Evolutionary conservation across 2,329 filamentous ascomycete genomes (phyloP).

Genomic region (Epichloe gansuensis): DNA sequence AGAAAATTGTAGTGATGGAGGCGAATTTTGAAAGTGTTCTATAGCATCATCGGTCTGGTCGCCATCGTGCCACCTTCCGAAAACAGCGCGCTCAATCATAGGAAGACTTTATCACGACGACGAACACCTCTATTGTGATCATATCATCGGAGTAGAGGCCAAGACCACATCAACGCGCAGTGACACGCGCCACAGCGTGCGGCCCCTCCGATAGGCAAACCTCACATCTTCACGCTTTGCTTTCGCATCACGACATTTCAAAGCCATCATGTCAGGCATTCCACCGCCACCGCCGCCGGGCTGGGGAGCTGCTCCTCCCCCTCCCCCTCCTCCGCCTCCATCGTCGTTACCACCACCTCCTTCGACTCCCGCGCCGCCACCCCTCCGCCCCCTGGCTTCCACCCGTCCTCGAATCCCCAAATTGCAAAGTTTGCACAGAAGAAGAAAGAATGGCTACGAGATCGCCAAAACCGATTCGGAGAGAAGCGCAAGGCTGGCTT

Average conservation of each 20-base stretch:
- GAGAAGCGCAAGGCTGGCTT: constrained; percentile 96
- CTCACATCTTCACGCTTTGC: constrained; percentile 14
- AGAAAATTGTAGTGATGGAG: constrained; percentile 25
- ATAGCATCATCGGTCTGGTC: constrained; percentile 18
- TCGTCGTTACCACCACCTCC: constrained; percentile 46
- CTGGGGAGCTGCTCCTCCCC: constrained; percentile 40
- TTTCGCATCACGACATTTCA: constrained; percentile 13
- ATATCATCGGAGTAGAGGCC: constrained; percentile 5
- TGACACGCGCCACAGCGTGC: constrained; percentile 25
- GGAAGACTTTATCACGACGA: constrained; percentile 5
- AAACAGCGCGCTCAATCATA: constrained; percentile 15
- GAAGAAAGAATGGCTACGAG: constrained; percentile 96
- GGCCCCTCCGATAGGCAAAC: constrained; percentile 15
- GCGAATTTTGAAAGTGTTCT: constrained; percentile 12
- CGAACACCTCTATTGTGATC: neutral
- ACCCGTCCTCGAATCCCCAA: constrained; percentile 68
- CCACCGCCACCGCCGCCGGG: constrained; percentile 47
- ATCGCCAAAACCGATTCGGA: constrained; percentile 82
- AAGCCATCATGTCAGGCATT: constrained; percentile 36
- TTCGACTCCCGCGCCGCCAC: constrained; percentile 38
- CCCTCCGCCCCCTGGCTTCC: constrained; percentile 81
- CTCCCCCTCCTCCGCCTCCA: constrained; percentile 43
- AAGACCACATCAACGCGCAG: constrained; percentile 17
- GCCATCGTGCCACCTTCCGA: constrained; percentile 18
- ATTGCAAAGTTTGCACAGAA: constrained; percentile 94